Evolutionary conservation across 345 rosid species (phyloP).

Genomic region (Garcia nutans): DNA sequence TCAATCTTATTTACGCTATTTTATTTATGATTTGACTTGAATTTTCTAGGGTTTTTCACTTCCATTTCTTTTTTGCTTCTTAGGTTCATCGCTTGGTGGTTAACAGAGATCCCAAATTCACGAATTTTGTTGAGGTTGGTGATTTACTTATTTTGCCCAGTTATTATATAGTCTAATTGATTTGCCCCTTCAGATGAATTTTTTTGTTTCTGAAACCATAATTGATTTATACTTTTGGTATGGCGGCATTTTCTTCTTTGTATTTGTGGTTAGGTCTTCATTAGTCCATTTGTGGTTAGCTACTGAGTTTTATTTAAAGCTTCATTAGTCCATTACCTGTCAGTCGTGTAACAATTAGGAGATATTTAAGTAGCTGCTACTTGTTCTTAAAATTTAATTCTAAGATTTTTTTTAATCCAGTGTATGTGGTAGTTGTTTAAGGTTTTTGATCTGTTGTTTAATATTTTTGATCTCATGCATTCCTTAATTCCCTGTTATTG

Average conservation of each 20-base stretch:
- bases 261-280: background rate
- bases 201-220: background rate
- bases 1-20: background rate
- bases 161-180: background rate
- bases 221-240: background rate
- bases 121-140: constrained; percentile 94
- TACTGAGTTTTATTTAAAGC: background rate
- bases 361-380: background rate
- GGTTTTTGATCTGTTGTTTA: too few relatives aligned
- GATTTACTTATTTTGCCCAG: background rate
- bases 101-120: constrained; percentile 89
- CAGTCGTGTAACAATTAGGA: background rate
- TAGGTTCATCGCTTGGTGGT: constrained; percentile 98
- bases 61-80: background rate
- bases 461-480: background rate
- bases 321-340: background rate
- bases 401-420: too few relatives aligned
- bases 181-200: background rate
- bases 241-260: background rate
- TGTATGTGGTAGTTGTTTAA: too few relatives aligned
- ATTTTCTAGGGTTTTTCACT: background rate
- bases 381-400: background rate
- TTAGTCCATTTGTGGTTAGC: too few relatives aligned
- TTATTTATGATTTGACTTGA: background rate
- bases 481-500: background rate